A percentile compares a stretch with the other conserved stretches of the same genome.
These are phyloP conservation scores for Letharia columbiana DNA, from an alignment of 495 filamentous ascomycete genomes.

Conservation along the genomic window DNA sequence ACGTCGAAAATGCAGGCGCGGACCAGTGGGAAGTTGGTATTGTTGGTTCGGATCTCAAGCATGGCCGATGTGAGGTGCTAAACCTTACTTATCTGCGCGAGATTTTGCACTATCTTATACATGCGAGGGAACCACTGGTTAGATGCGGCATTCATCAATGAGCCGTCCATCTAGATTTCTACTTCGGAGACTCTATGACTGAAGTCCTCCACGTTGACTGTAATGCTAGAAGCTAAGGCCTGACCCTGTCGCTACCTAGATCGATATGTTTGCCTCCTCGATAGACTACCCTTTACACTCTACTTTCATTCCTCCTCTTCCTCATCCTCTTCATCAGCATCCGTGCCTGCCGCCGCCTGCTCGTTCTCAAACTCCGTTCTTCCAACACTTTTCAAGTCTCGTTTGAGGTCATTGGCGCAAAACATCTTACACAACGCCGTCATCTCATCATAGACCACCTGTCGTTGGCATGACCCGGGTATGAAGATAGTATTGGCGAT, in stretches of 20 bases:
- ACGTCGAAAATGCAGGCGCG: constrained; percentile 42
- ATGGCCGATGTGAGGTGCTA: not conserved
- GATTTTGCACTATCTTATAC: no score
- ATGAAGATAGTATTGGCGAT: constrained; percentile 28
- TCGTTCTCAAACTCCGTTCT: not conserved
- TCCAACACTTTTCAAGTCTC: constrained; percentile 4
- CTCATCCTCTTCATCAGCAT: not conserved
- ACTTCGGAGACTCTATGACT: no score
- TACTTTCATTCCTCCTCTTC: no score
- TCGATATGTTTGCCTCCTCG: no score
- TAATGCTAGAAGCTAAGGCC: no score
- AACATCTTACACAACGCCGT: constrained; percentile 12
- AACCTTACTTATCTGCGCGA: no score
- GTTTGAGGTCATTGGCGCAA: constrained; percentile 9
- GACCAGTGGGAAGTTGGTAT: constrained; percentile 31
- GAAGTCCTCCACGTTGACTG: no score
- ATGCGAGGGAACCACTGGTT: no score
- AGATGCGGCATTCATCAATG: no score
- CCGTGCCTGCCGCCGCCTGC: not conserved
- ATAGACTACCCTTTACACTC: no score
- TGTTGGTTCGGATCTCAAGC: not conserved
- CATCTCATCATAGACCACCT: constrained; percentile 19
- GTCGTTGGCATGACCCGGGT: constrained; percentile 22
- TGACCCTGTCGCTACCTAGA: no score
- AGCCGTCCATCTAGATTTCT: no score